Base-by-base conservation (phyloP, 495 filamentous ascomycete species). In the Hypoxylon crocopeplum region DNA sequence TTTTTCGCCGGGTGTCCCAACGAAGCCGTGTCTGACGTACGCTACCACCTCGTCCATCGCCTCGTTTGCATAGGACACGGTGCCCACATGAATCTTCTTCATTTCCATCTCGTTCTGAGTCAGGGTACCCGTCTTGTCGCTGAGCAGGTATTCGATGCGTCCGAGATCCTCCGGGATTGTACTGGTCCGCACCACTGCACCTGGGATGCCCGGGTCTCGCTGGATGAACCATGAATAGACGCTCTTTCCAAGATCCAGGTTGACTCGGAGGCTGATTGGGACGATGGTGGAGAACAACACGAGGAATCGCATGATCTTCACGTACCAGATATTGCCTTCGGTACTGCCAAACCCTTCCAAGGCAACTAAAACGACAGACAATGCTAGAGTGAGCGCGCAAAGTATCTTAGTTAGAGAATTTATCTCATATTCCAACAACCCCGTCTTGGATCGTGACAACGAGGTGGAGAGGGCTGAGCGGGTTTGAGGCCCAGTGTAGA, bases 41-140 rank as follows among this genome's bases (percentile, higher is more conserved):
- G 89, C 86, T 29, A 84, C 74, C 7, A 99, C 95, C 70, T 98
- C 95, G 54, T 97, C 94, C 95, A 97, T 98, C 2, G 94, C 93
- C 70, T 99, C 95, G 60, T 93, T 94, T 17, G 92, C 95, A 67
- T 98, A 99, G 0, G 93, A 97, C 2, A 98, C 95, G 16, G 94
- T 98, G 1, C 95, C 95, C 54, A 99, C 91, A 65, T 98, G 95
- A 21, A 98, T 93, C 73, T 98, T 99, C 67, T 93, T 96, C 80
- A 99, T 83, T 72, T 97, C 94, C 93, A 98, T 98, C 63, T 97
- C 91, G 69, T 99, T 99, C 67, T 97, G 92, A 8, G 94, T 99
- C 48, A 99, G 73, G 8, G 94, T 99, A 7, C 94, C 94, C 7
- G 94, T 99, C 73, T 99, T 99, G 72, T 99, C 94, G 54, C 90